Base-by-base conservation (phyloP, 345 rosid species). In the Corymbia maculata region DNA sequence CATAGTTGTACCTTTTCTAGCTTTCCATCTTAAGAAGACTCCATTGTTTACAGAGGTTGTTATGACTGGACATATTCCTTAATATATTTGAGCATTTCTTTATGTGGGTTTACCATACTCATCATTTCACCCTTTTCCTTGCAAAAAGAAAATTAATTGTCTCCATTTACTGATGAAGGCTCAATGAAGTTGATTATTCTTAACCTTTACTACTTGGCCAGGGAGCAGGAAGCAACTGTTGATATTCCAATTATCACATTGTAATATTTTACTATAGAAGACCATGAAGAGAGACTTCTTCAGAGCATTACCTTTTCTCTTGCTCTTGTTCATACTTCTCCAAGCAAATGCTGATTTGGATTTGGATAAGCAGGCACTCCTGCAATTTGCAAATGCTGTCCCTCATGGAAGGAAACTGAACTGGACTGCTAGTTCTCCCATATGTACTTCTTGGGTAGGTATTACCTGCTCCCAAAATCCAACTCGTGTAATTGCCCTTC, bases 381-480 rank as follows among this genome's bases (percentile, higher is more conserved):
- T 98, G 21, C 91, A 93, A 85, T 98, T 98, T 88, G 94, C 95
- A 30, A 91, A 93, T 49, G 87, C 87, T 17, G 96, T 98, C 88
- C 99, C 95, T 87, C 99, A 97, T 88, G 89, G 91, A n/a, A 92
- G 94, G 86, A 96, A 91, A 86, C 96, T 97, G 87, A 98, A 97
- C 89, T 98, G 99, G 99, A 94, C 92, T 66, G 84, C 93, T 30
- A 86, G 91, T 42, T 91, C 88, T 61, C 84, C 93, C 52, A 68
- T 93, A 70, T 98, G 99, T 89, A 52, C 90, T 68, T 91, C 96
- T 22, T 98, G 99, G 99, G 79, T 95, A 2, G 99, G 99, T 79
- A 89, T 98, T 92, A 93, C 93, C 52, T 98, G 99, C 90, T 88
- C 89, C 87, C 85, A 85, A 88, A 88, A 94, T 89, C 91, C 89